These are phyloP conservation scores for Collybia nuda DNA, from an alignment of 768 basidiomycete genomes.

Conservation along the genomic window DNA sequence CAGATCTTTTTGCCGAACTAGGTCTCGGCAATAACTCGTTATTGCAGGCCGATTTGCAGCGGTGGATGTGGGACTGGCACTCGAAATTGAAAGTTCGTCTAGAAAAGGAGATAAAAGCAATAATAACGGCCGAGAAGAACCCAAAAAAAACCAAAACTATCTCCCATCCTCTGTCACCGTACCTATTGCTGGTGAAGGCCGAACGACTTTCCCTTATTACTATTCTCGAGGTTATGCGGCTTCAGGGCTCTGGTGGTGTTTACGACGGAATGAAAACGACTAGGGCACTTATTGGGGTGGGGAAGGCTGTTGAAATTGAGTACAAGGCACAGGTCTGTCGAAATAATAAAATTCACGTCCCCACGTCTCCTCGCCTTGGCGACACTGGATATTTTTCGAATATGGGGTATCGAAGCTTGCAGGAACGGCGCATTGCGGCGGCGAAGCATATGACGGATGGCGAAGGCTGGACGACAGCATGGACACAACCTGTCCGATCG, in stretches of 20 bases:
- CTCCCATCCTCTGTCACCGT: slow-evolving; percentile 50
- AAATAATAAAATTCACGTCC: slow-evolving; percentile 55
- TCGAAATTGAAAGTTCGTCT: slow-evolving; percentile 51
- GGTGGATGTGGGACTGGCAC: slow-evolving; percentile 91
- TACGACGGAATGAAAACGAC: slow-evolving; percentile 87
- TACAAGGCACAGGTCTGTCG: slow-evolving; percentile 84
- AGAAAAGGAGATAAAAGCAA: slow-evolving; percentile 46
- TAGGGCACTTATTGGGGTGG: slow-evolving; percentile 75
- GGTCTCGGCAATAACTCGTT: slow-evolving; percentile 50
- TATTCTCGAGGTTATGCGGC: slow-evolving; percentile 85
- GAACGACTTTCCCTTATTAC: slow-evolving; percentile 85
- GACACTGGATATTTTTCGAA: slow-evolving; percentile 52
- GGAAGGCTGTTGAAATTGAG: slow-evolving; percentile 86
- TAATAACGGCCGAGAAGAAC: slow-evolving; percentile 34
- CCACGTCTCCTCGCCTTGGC: slow-evolving; percentile 25
- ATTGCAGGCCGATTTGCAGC: slow-evolving; percentile 52
- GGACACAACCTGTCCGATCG: slow-evolving; percentile 78
- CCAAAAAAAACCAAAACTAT: background rate
- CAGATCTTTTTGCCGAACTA: slow-evolving; percentile 54
- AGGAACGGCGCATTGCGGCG: slow-evolving; percentile 64
- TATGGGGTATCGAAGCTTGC: slow-evolving; percentile 59
- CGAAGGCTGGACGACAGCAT: slow-evolving; percentile 75
- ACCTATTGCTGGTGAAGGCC: slow-evolving; percentile 71
- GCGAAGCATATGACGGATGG: slow-evolving; percentile 63
- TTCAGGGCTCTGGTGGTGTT: slow-evolving; percentile 77